These are phyloP conservation scores for Colletotrichum tanaceti DNA, from an alignment of 2,329 filamentous ascomycete species.

Conservation along the genomic window DNA sequence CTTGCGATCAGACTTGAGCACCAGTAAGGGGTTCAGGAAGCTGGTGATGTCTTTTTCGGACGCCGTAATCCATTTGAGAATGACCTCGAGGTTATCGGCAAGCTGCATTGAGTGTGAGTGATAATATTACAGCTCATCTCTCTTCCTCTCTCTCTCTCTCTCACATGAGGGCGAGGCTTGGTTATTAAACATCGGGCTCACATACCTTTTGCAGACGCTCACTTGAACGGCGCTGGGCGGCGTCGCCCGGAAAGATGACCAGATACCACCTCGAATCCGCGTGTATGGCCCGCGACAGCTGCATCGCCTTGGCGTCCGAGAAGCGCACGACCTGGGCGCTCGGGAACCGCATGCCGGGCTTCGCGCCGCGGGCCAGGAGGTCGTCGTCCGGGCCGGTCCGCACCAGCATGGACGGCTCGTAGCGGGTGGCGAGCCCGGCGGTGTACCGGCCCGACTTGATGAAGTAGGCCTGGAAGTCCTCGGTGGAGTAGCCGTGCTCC, in stretches of 20 bases:
- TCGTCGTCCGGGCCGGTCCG: constrained; percentile 47
- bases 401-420: constrained; percentile 63
- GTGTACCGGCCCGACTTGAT: constrained; percentile 68
- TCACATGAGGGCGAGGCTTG: too few relatives aligned
- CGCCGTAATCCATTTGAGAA: not conserved
- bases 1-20: constrained; percentile 23
- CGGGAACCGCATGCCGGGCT: constrained; percentile 67
- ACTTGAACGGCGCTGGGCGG: not conserved
- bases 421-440: constrained; percentile 68
- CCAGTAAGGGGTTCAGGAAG: not conserved
- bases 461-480: constrained; percentile 68
- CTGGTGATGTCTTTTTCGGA: not conserved
- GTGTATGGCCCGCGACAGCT: constrained; percentile 61
- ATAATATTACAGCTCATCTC: not conserved
- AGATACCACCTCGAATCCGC: constrained; percentile 59
- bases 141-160: too few relatives aligned
- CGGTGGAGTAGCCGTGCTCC: constrained; percentile 54
- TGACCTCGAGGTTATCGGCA: not conserved
- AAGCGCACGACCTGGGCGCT: constrained; percentile 69
- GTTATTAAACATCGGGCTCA: too few relatives aligned
- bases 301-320: constrained; percentile 68
- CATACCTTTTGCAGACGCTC: constrained; percentile 8
- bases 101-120: not conserved
- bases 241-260: constrained; percentile 18
- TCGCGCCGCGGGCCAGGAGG: constrained; percentile 56